Conservation (phyloP, 2,329 filamentous ascomycete genomes). For the Stachybotrys chartarum region DNA sequence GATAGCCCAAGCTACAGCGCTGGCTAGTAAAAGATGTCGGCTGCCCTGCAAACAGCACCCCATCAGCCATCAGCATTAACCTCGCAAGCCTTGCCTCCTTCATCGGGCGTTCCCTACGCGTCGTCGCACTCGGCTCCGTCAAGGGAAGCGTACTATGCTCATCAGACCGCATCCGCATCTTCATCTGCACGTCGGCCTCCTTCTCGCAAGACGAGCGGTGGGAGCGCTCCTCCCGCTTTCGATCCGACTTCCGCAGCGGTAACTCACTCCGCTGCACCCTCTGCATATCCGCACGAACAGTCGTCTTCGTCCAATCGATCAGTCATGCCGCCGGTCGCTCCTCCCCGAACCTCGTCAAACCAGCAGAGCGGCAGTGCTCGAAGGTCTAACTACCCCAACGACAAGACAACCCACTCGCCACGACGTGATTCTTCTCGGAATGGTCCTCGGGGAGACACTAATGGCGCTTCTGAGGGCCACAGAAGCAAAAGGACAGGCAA, state of each 20-base stretch:
- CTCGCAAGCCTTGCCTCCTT: constrained; percentile 41
- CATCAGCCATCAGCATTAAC: constrained; percentile 46
- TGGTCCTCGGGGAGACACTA: constrained; percentile 23
- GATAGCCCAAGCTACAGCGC: constrained; percentile 5
- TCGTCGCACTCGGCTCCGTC: constrained; percentile 43
- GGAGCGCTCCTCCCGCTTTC: constrained; percentile 28
- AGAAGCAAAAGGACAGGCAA: constrained; percentile 21
- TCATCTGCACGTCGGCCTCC: constrained; percentile 45
- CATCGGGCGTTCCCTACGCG: constrained; percentile 44
- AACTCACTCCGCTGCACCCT: constrained; percentile 37
- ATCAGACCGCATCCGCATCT: constrained; percentile 38
- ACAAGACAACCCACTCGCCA: constrained; percentile 35
- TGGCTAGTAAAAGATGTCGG: constrained; percentile 36
- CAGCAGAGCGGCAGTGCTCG: constrained; percentile 35
- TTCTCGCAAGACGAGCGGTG: constrained; percentile 45
- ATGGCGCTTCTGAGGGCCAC: constrained; percentile 18
- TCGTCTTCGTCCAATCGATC: constrained; percentile 38
- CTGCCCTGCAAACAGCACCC: constrained; percentile 54
- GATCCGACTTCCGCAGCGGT: constrained; percentile 37
- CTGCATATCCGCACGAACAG: constrained; percentile 33
- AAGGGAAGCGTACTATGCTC: constrained; percentile 51
- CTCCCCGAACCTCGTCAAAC: constrained; percentile 75
- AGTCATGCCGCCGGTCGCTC: constrained; percentile 64
- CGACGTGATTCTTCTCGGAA: constrained; percentile 30
- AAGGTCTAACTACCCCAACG: constrained; percentile 36